Evolutionary conservation across 1,284 basidiomycete genomes (phyloP), one percentile per base, ranked within the genome.

Genomic region (Trametes versicolor): DNA sequence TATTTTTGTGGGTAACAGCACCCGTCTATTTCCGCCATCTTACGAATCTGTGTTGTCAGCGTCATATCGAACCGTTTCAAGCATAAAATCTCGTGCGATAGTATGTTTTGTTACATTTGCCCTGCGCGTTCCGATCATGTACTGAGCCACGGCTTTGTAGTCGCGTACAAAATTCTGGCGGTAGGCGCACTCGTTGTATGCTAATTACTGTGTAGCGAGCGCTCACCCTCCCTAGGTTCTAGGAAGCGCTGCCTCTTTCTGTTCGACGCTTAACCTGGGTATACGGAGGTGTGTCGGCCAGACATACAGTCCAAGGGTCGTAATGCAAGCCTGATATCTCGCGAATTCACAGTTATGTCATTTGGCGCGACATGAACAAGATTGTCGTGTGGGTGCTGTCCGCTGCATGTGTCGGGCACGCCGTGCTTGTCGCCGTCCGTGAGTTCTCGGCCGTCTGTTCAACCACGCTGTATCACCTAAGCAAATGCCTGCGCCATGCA

Each of bases 341-440:
- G 19, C 41, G 6, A n/a, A 19, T 17, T 19, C 19, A 29, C 41
- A 65, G 67, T 13, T 66, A 67, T 52, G 65, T 66, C 39, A 69
- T 69, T 1, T 69, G 68, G 67, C 61, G 64, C 29, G 64, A 66
- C 50, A 64, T 69, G 67, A 69, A 60, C 57, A 50, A 45, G 10
- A 13, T 47, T 8, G 68, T 69, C 2, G 56, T 65, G 21, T 67
- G 63, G 60, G 17, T 53, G 5, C 29, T 64, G 47, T 59, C 58
- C 19, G 8, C 61, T 8, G 65, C 41, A 8, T 65, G 50, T 36
- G 41, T 67, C 2, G 65, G 53, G 13, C 68, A 69, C 29, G 60
- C 63, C 0, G 54, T 63, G 7, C 59, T 69, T 4, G 61, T 64
- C 15, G 50, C 43, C 52, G 10, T 69, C 37, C 68, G 68, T 69